Evolutionary conservation across 2,329 filamentous ascomycete species (phyloP).

Genomic region (Claviceps sp.): DNA sequence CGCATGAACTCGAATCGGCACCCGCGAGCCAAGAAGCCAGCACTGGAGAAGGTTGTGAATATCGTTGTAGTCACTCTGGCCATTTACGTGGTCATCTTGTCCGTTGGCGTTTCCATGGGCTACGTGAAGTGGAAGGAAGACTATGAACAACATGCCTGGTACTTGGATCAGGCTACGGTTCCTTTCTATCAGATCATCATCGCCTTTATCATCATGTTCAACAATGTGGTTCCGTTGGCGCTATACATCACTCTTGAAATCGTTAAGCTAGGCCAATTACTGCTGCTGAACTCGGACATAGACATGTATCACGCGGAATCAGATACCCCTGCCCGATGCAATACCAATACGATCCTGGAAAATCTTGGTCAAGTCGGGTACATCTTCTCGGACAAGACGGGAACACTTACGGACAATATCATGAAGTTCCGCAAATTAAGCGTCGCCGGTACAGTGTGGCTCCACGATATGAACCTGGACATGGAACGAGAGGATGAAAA

Average conservation of each 20-base stretch:
- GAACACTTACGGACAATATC: constrained; percentile 83
- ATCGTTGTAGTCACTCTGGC: constrained; percentile 72
- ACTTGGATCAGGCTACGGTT: constrained; percentile 57
- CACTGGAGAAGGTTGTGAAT: constrained; percentile 64
- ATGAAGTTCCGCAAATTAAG: constrained; percentile 95
- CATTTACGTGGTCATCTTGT: constrained; percentile 63
- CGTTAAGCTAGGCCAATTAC: constrained; percentile 66
- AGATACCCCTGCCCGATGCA: constrained; percentile 76
- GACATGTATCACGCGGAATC: constrained; percentile 83
- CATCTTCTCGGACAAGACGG: constrained; percentile 89
- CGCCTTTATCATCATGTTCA: constrained; percentile 92
- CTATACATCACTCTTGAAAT: constrained; percentile 85
- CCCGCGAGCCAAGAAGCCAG: constrained; percentile 69
- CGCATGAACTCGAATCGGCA: constrained; percentile 88
- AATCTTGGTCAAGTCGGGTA: constrained; percentile 85
- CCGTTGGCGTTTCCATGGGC: constrained; percentile 68
- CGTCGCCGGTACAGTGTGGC: constrained; percentile 77
- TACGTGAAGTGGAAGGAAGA: constrained; percentile 63
- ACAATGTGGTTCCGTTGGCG: constrained; percentile 84
- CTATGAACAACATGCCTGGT: constrained; percentile 62
- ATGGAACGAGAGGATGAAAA: constrained; percentile 15
- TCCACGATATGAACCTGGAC: constrained; percentile 63
- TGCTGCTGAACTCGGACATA: constrained; percentile 66
- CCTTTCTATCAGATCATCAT: constrained; percentile 70
- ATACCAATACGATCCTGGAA: constrained; percentile 90